Base-by-base conservation (phyloP, 129 eudicot species). In the Cynara cardunculus region DNA sequence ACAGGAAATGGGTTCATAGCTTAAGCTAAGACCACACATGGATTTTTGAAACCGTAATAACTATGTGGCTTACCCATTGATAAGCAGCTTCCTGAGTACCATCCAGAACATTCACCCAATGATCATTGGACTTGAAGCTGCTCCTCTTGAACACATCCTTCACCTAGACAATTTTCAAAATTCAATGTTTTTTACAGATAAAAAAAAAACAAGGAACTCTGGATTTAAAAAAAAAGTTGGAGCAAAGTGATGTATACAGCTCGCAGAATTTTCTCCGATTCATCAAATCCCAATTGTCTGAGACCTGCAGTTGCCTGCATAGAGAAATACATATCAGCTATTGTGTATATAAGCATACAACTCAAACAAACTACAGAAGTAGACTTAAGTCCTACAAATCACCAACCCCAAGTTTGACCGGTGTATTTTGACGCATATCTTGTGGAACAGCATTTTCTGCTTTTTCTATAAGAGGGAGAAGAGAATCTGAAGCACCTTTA, bases 281-380 rank as follows among this genome's bases (percentile, higher is more conserved):
- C 78, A 80, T 92, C 95, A 53, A 86, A 87, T 82, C 72, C 89
- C 89, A 92, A 73, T 73, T 87, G 93, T 88, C 97, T 87, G 12
- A 92, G 83, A 71, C 97, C 96, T 71, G 97, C 97, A 77, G 97
- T 92, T 49, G 97, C 97, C 96, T 92, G 88, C 44, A 76, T 25
- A 28, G 75, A 84, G 64, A 83, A 28, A 59, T 65, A 70, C 2
- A 72, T 3, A 69, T 65, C 25, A 28, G 53, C 46, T 49, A n/a
- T 71, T 46, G 25, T 70, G 61, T 68, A 18, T 59, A 1, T 75
- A 28, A 71, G 25, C 26, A 46, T 37, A 10, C 41, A 53, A 31
- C 39, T 28, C 41, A 44, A 49, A 26, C 49, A 35, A 77, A 19
- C 14, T 71, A 21, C 25, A 46, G 32, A 66, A 62, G 71, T 62